Evolutionary conservation across 192 early-diverging fungal genomes (phyloP).

Genomic region (Coemansia sp.): DNA sequence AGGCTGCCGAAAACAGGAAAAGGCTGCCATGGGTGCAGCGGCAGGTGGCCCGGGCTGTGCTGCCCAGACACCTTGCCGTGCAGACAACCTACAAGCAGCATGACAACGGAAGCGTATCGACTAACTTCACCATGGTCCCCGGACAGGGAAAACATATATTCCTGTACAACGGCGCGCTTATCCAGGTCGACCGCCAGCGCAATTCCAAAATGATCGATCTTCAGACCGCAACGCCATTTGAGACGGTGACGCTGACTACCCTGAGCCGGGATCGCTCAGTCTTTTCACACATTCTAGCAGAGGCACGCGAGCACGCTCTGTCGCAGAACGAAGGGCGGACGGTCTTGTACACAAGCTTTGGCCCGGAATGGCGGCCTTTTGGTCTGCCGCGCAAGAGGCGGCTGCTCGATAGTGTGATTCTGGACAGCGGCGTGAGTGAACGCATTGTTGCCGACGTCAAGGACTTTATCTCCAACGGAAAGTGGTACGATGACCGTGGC

Average conservation of each 20-base stretch:
- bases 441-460: conserved; percentile 69
- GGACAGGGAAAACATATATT: conserved; percentile 92
- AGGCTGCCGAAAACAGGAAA: conserved; percentile 11
- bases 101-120: conserved; percentile 86
- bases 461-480: conserved; percentile 77
- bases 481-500: conserved; percentile 83
- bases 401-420: conserved; percentile 70
- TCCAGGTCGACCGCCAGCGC: conserved; percentile 81
- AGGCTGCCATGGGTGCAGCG: conserved; percentile 55
- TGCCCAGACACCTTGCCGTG: conserved; percentile 77
- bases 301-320: conserved; percentile 81
- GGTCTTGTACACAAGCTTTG: conserved; percentile 93
- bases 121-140: conserved; percentile 85
- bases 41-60: conserved; percentile 54
- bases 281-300: conserved; percentile 75
- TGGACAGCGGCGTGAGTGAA: conserved; percentile 70
- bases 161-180: conserved; percentile 76
- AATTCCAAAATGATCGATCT: conserved; percentile 91
- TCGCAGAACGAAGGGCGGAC: conserved; percentile 93
- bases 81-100: conserved; percentile 86
- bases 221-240: conserved; percentile 89
- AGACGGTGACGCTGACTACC: conserved; percentile 92
- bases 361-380: conserved; percentile 96
- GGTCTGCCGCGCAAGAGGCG: conserved; percentile 86
- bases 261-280: conserved; percentile 78